Percentiles rank a stretch among this genome's conserved stretches.
Evolutionary conservation across 305 asterid species (phyloP).

Genomic region (Andrographis paniculata): DNA sequence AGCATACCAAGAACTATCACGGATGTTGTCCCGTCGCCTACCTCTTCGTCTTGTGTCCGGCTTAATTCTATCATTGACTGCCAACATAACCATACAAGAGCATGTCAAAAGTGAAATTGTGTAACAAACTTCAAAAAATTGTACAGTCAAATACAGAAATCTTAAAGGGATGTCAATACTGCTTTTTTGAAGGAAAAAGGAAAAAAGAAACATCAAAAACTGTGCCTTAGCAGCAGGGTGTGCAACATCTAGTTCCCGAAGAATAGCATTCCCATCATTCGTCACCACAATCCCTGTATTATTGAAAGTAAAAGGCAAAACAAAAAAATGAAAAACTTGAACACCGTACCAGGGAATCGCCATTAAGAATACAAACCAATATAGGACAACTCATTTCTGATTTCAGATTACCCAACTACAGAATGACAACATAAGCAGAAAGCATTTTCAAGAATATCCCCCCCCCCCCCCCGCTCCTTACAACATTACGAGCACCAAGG

Average conservation of each 20-base stretch:
- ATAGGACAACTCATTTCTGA: background rate
- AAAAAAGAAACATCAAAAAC: conserved; percentile 11
- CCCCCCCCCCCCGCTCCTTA: no score
- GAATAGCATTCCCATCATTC: conserved; percentile 98
- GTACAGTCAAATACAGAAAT: no score
- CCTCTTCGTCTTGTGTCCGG: conserved; percentile 98
- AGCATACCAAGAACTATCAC: conserved; percentile 88
- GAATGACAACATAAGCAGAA: no score
- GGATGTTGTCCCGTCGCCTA: conserved; percentile 99
- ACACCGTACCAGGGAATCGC: background rate
- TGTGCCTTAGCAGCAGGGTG: conserved; percentile 95
- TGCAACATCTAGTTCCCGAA: conserved; percentile 90
- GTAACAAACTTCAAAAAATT: no score
- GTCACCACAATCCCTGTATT: conserved; percentile 94
- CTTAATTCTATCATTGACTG: conserved; percentile 99
- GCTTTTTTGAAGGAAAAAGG: background rate
- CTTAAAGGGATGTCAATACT: background rate
- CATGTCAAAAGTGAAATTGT: conserved; percentile 20
- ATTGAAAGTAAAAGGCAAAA: conserved; percentile 8
- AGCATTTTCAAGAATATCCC: no score
- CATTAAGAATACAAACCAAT: background rate
- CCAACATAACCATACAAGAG: conserved; percentile 17
- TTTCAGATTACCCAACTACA: no score
- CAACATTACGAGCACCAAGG: conserved; percentile 4
- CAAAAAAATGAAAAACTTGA: background rate